Evolutionary conservation across 768 basidiomycete genomes (phyloP).

Genomic region (Strobilomyces dryophilus): DNA sequence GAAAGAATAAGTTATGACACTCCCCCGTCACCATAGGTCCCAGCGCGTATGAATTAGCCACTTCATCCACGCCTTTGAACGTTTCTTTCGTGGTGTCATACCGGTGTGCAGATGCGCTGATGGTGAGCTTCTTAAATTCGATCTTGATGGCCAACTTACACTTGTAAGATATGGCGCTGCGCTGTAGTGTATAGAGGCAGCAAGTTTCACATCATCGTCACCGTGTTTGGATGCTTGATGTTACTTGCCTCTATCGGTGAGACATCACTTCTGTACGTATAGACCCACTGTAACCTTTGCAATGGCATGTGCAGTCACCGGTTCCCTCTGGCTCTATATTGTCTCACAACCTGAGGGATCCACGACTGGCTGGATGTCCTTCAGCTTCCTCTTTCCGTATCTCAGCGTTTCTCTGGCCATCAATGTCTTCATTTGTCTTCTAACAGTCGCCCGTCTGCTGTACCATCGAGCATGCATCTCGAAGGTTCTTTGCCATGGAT

Average conservation of each 20-base stretch:
- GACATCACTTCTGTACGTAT: background rate
- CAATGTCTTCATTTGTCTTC: slow-evolving; percentile 29
- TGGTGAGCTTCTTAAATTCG: slow-evolving; percentile 16
- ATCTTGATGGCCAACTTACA: background rate
- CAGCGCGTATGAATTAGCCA: slow-evolving; percentile 21
- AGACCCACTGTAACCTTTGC: background rate
- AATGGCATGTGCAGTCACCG: slow-evolving; percentile 18
- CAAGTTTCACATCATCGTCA: slow-evolving; percentile 15
- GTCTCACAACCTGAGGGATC: slow-evolving; percentile 22
- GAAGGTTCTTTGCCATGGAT: slow-evolving; percentile 24
- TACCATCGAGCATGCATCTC: slow-evolving; percentile 25
- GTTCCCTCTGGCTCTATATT: slow-evolving; percentile 27
- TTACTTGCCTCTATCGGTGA: slow-evolving; percentile 24
- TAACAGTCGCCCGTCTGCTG: slow-evolving; percentile 31
- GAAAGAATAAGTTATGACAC: too few relatives aligned
- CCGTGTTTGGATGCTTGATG: slow-evolving; percentile 16
- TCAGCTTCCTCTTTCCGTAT: slow-evolving; percentile 31
- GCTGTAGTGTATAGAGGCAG: slow-evolving; percentile 30
- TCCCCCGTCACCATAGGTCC: slow-evolving; percentile 18
- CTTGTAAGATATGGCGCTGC: slow-evolving; percentile 29
- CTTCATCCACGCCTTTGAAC: slow-evolving; percentile 24
- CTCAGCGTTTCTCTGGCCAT: slow-evolving; percentile 30
- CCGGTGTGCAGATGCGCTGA: slow-evolving; percentile 29
- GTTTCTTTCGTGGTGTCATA: slow-evolving; percentile 28
- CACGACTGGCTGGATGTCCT: slow-evolving; percentile 26